A percentile compares a stretch with the other conserved stretches of the same genome.
phyloP scores from a whole-genome alignment of 495 filamentous ascomycete species.

The Aspergillus sclerotiicarbonarius region DNA sequence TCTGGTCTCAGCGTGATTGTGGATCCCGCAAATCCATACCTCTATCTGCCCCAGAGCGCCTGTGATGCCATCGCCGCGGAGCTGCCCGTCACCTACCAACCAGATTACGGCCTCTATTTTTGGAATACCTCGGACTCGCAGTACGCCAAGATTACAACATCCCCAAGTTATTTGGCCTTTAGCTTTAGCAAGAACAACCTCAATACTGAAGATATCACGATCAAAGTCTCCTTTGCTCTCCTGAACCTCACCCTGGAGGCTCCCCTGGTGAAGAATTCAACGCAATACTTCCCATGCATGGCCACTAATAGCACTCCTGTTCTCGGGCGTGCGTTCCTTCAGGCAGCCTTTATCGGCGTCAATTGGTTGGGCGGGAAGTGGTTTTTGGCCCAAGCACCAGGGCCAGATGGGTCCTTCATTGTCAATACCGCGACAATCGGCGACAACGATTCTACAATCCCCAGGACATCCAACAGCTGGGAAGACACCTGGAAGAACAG shows the following conservation, averaged over 20 bases:
- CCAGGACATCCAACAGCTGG: background rate
- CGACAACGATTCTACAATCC: background rate
- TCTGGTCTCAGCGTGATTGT: constrained; percentile 24
- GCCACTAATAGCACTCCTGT: constrained; percentile 26
- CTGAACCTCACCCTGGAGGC: constrained; percentile 51
- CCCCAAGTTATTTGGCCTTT: constrained; percentile 51
- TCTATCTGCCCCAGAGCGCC: constrained; percentile 48
- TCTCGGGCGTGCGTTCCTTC: constrained; percentile 56
- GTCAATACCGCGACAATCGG: background rate
- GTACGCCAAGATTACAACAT: constrained; percentile 44
- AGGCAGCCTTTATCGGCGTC: constrained; percentile 54
- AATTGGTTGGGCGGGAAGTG: constrained; percentile 45
- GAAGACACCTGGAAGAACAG: background rate
- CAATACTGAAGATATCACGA: constrained; percentile 36
- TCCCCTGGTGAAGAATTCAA: constrained; percentile 42
- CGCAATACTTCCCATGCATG: constrained; percentile 54
- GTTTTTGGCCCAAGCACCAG: constrained; percentile 53
- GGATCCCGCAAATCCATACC: constrained; percentile 44
- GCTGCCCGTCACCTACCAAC: constrained; percentile 44
- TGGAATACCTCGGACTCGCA: constrained; percentile 45
- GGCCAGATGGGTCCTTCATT: constrained; percentile 9
- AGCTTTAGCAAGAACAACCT: constrained; percentile 34
- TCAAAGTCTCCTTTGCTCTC: constrained; percentile 53
- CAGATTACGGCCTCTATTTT: constrained; percentile 42
- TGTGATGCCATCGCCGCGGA: constrained; percentile 47